A percentile compares a stretch with the other conserved stretches of the same genome.
Evolutionary conservation across 2,329 filamentous ascomycete genomes (phyloP).

Genomic region (Penicillium thymicola): DNA sequence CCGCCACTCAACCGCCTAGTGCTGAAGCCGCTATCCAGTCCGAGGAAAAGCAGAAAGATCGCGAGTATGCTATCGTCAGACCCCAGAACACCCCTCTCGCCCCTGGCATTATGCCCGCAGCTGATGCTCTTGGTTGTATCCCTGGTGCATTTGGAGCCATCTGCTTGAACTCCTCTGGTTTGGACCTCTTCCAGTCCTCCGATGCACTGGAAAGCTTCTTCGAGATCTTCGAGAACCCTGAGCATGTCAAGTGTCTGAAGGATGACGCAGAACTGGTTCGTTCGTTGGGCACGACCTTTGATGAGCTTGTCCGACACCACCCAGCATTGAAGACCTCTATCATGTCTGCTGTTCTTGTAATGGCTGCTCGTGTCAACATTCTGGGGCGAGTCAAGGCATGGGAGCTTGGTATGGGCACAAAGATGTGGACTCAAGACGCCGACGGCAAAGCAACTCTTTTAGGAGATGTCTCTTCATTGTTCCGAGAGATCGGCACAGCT

Average conservation of each 20-base stretch:
- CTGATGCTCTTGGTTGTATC: constrained; percentile 82
- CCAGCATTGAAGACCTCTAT: constrained; percentile 77
- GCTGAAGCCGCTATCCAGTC: constrained; percentile 26
- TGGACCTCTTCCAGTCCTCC: constrained; percentile 82
- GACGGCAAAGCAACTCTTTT: constrained; percentile 60
- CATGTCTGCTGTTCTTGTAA: constrained; percentile 78
- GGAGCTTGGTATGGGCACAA: constrained; percentile 70
- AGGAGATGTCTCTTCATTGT: constrained; percentile 47
- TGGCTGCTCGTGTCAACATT: constrained; percentile 77
- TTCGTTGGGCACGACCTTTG: constrained; percentile 78
- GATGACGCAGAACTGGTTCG: constrained; percentile 68
- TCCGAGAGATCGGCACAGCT: constrained; percentile 35
- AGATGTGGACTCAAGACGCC: constrained; percentile 64
- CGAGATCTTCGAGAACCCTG: constrained; percentile 91
- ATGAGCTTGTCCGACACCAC: constrained; percentile 92
- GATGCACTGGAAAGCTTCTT: constrained; percentile 82
- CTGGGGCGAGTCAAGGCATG: constrained; percentile 69
- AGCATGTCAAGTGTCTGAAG: constrained; percentile 81
- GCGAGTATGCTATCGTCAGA: constrained; percentile 33
- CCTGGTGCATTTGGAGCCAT: constrained; percentile 90
- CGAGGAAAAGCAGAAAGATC: constrained; percentile 21
- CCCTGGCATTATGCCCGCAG: constrained; percentile 75
- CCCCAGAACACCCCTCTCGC: constrained; percentile 46
- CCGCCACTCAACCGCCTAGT: constrained; percentile 40
- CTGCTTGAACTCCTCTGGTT: constrained; percentile 81